Percentiles rank a stretch among this genome's conserved stretches.
phyloP scores from a whole-genome alignment of 495 filamentous ascomycete species.

The Emericellopsis terricola region DNA sequence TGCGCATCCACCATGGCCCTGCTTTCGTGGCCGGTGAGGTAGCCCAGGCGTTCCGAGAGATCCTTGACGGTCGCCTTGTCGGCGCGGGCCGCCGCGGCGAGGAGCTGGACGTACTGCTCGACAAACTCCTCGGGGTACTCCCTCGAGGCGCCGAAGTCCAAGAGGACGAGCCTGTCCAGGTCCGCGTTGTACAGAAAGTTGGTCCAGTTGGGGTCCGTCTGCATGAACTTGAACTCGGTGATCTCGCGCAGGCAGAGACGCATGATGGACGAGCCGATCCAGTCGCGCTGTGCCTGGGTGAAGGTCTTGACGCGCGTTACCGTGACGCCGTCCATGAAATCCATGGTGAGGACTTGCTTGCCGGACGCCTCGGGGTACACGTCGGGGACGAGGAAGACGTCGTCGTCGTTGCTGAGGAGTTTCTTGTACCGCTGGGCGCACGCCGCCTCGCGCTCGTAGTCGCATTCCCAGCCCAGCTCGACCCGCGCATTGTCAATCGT shows the following conservation, averaged over 20 bases:
- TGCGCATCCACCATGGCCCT: conserved; percentile 76
- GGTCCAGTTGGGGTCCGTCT: conserved; percentile 99
- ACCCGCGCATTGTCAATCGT: conserved; percentile 93
- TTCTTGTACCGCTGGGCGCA: conserved; percentile 55
- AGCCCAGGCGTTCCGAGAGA: conserved; percentile 70
- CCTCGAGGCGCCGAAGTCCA: conserved; percentile 87
- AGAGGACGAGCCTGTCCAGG: conserved; percentile 58
- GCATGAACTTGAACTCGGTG: conserved; percentile 89
- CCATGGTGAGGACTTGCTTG: conserved; percentile 80
- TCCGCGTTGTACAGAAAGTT: conserved; percentile 81
- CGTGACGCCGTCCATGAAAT: conserved; percentile 70
- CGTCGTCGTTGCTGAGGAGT: conserved; percentile 48
- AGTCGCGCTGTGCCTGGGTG: conserved; percentile 69
- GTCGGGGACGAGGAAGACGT: conserved; percentile 61
- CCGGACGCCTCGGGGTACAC: conserved; percentile 68
- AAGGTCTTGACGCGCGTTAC: conserved; percentile 67
- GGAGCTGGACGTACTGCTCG: conserved; percentile 51
- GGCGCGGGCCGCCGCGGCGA: conserved; percentile 54
- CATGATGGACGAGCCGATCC: conserved; percentile 83
- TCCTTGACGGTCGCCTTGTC: conserved; percentile 44
- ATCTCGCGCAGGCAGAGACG: conserved; percentile 89
- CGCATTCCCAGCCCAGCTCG: conserved; percentile 93
- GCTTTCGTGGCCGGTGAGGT: conserved; percentile 79
- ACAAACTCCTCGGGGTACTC: conserved; percentile 74
- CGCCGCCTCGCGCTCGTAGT: conserved; percentile 77